phyloP scores from a whole-genome alignment of 345 rosid species.

The Citrus sinensis region DNA sequence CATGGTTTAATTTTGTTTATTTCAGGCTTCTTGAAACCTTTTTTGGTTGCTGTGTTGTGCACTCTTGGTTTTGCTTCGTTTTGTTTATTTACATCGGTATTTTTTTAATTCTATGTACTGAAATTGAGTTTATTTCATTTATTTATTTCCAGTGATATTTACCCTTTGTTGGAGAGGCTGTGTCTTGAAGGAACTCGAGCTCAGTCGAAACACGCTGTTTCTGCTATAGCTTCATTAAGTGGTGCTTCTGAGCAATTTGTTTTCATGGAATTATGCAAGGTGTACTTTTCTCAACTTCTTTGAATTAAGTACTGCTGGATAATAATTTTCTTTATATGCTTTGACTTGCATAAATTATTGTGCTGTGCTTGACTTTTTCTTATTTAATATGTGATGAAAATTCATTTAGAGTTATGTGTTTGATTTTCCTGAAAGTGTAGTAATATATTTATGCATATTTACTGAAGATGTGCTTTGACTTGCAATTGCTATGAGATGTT shows the following conservation, averaged over 20 bases:
- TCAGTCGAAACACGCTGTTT: conserved; percentile 81
- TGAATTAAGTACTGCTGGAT: neutral
- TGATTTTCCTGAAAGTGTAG: neutral
- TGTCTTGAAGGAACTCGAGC: conserved; percentile 80
- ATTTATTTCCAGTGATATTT: conserved; percentile 52
- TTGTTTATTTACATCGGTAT: neutral
- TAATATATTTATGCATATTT: neutral
- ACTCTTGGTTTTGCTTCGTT: neutral
- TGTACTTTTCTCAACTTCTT: conserved; percentile 20
- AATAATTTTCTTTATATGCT: neutral
- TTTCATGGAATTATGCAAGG: conserved; percentile 69
- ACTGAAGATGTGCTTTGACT: neutral
- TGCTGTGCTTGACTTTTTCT: neutral
- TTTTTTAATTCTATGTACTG: conserved; percentile 5
- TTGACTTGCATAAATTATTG: neutral
- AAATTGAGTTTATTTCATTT: conserved; percentile 4
- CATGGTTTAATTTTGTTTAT: neutral
- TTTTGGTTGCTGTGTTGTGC: neutral
- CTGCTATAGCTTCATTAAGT: conserved; percentile 67
- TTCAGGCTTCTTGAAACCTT: neutral
- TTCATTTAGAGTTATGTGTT: neutral
- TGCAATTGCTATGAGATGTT: neutral
- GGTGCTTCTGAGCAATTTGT: conserved; percentile 45
- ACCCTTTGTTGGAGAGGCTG: conserved; percentile 53
- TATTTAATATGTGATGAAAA: neutral